Evolutionary conservation across 192 early-diverging fungal genomes (phyloP).

Genomic region (Spizellomyces punctatus): DNA sequence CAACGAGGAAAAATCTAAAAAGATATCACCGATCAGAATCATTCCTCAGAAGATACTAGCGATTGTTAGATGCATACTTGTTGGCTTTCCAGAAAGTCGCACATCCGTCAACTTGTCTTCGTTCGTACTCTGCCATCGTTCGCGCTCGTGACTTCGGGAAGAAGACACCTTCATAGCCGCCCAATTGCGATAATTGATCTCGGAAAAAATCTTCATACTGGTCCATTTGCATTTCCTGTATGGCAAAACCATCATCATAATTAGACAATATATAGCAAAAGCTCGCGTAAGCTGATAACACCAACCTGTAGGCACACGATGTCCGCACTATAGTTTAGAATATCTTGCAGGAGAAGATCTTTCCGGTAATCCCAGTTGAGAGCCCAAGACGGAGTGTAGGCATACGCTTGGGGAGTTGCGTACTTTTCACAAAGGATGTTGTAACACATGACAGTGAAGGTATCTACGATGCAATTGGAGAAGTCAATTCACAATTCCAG

Average conservation of each 20-base stretch:
- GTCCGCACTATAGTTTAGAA: constrained; percentile 85
- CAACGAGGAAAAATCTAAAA: constrained; percentile 73
- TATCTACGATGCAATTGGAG: constrained; percentile 51
- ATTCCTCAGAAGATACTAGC: background rate
- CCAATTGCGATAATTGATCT: constrained; percentile 66
- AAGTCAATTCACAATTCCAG: no score
- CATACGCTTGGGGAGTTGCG: constrained; percentile 83
- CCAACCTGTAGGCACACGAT: constrained; percentile 87
- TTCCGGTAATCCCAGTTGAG: constrained; percentile 92
- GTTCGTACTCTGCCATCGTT: constrained; percentile 91
- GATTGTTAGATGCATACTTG: constrained; percentile 60
- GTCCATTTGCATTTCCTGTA: constrained; percentile 82
- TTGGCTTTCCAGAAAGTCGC: constrained; percentile 88
- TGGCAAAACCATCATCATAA: background rate
- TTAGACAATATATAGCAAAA: no score
- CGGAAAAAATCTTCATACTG: constrained; percentile 90
- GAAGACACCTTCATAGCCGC: constrained; percentile 89
- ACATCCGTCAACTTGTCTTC: constrained; percentile 89
- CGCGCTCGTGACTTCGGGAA: constrained; percentile 93
- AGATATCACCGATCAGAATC: constrained; percentile 1
- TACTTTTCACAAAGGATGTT: constrained; percentile 91
- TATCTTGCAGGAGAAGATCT: constrained; percentile 84
- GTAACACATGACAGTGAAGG: constrained; percentile 88
- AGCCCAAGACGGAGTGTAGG: constrained; percentile 95
- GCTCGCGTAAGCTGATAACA: no score